Conservation (phyloP, 768 basidiomycete species). For the Tylopilus vinaceipallidus region DNA sequence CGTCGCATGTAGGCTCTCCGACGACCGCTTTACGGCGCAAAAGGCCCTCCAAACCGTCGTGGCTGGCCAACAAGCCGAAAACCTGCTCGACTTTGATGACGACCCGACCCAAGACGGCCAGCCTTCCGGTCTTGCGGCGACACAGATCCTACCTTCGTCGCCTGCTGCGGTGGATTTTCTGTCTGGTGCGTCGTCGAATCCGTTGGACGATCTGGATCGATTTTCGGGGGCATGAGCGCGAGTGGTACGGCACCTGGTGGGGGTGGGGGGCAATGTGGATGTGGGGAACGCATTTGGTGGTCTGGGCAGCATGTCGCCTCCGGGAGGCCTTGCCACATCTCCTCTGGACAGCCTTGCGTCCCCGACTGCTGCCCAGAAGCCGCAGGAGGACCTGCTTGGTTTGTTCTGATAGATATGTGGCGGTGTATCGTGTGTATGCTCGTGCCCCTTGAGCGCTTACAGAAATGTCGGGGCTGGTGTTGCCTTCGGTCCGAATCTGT, state of each 20-base stretch:
- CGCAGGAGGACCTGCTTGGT: slow-evolving; percentile 54
- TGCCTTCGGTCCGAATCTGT: too few species aligned
- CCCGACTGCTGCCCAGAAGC: slow-evolving; percentile 27
- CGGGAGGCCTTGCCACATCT: slow-evolving; percentile 1
- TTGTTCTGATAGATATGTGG: slow-evolving; percentile 41
- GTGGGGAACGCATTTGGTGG: slow-evolving; percentile 16
- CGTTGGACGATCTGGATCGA: slow-evolving; percentile 89
- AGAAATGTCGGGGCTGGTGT: background rate
- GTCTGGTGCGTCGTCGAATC: slow-evolving; percentile 80
- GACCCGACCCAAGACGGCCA: slow-evolving; percentile 51
- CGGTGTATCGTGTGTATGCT: background rate
- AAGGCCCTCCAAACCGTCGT: slow-evolving; percentile 91
- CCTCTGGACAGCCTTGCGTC: slow-evolving; percentile 24
- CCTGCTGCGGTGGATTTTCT: slow-evolving; percentile 75
- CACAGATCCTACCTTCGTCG: slow-evolving; percentile 65
- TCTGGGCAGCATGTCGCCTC: slow-evolving; percentile 16
- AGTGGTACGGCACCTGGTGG: slow-evolving; percentile 18
- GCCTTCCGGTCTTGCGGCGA: slow-evolving; percentile 77
- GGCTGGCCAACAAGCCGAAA: slow-evolving; percentile 90
- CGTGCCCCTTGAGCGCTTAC: background rate
- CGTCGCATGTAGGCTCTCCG: slow-evolving; percentile 43
- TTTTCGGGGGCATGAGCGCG: slow-evolving; percentile 64
- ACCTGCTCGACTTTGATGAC: slow-evolving; percentile 92
- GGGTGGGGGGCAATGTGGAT: slow-evolving; percentile 12
- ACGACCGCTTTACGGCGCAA: slow-evolving; percentile 71